These are phyloP conservation scores for Colletotrichum sidae DNA, from an alignment of 2,329 filamentous ascomycete species.

Conservation along the genomic window DNA sequence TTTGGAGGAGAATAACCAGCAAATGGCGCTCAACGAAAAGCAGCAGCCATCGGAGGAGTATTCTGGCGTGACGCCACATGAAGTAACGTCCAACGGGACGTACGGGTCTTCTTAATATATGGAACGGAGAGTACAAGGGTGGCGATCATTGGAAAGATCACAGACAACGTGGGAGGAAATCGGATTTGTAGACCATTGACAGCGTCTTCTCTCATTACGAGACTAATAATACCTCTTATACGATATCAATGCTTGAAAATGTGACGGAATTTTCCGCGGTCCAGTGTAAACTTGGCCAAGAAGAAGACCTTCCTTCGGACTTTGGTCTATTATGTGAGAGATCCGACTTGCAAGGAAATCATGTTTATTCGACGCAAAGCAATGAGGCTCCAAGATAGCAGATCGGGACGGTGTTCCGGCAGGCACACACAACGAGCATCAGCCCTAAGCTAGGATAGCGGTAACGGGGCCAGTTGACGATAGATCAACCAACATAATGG, in stretches of 20 bases:
- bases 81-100: not conserved
- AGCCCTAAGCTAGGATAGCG: too few species aligned
- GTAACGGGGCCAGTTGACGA: too few species aligned
- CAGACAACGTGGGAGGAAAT: conserved; percentile 21
- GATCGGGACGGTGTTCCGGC: too few species aligned
- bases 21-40: not conserved
- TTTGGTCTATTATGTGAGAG: too few species aligned
- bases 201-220: conserved; percentile 17
- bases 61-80: not conserved
- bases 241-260: not conserved
- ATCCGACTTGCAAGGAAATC: too few species aligned
- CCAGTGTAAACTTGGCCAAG: too few species aligned
- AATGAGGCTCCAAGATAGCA: too few species aligned
- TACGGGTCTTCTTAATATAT: conserved; percentile 1
- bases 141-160: conserved; percentile 29
- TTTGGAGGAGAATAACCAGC: conserved; percentile 3
- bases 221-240: conserved; percentile 23
- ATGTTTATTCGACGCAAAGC: too few species aligned
- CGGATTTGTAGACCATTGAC: conserved; percentile 33
- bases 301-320: too few species aligned
- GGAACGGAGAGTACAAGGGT: conserved; percentile 9
- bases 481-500: too few species aligned
- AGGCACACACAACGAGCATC: too few species aligned
- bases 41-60: not conserved
- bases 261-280: not conserved